Base-by-base conservation (phyloP, 192 early-diverging fungal genomes). In the Mortierella antarctica region DNA sequence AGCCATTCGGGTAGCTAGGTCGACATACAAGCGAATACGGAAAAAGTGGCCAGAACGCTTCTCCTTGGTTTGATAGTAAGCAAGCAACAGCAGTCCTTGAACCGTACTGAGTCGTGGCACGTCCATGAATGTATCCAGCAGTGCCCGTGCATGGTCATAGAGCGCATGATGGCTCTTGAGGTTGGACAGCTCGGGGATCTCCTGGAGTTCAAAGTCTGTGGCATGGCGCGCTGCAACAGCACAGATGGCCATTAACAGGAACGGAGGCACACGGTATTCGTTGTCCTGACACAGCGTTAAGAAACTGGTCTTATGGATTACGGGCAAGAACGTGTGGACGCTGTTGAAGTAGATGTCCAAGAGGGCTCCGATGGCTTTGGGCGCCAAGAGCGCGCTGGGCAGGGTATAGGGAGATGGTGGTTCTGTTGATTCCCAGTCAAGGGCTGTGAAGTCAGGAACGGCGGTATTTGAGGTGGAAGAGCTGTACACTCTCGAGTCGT, bases 1-100 rank as follows among this genome's bases (percentile, higher is more conserved):
- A 6, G 92, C 92, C 88, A 93, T 93, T 41, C 91, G 81, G 13
- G 73, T 70, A 6, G 80, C 80, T 83, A 91, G 86, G 50, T 90
- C 92, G 71, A 90, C 74, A 65, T 82, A 87, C 74, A 86, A 75
- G 18, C 83, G 73, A 31, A 86, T 78, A 31, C 87, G 83, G 65
- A 86, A 85, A 45, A 88, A 86, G 59, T 80, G 86, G 0, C 88
- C 87, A 11, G 83, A 51, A 7, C 85, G 73, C 53, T 80, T 82
- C 54, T 82, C 83, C 15, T 84, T 80, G 47, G 83, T 86, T 48
- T 87, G 87, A 53, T 86, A 90, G 62, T 86, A 87, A 7, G 83
- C 71, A 13, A 90, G 31, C 6, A 90, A 68, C 39, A 90, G 39
- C 39, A 86, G 59, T 7, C 85, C 88, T 64, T 90, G 88, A 31